A percentile compares a stretch with the other conserved stretches of the same genome.
These are phyloP conservation scores for Nepenthes gracilis DNA, from an alignment of 148 eudicot species.

Conservation along the genomic window DNA sequence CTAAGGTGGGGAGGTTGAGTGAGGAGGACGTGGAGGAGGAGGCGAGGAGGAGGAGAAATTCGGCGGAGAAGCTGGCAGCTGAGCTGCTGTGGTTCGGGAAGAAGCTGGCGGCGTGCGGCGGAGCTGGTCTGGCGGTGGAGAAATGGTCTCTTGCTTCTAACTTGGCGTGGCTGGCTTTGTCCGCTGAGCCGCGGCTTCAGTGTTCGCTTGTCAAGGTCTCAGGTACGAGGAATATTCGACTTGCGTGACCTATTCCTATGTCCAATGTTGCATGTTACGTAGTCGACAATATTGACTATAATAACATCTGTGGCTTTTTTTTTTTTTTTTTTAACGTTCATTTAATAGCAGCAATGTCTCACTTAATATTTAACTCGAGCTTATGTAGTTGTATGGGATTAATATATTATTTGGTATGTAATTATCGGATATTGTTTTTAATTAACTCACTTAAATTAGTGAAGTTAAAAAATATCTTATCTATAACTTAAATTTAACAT, in stretches of 20 bases:
- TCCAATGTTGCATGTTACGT: too few species aligned
- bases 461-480: too few species aligned
- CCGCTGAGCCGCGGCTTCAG: constrained; percentile 59
- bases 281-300: too few species aligned
- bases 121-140: constrained; percentile 40
- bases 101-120: constrained; percentile 58
- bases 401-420: too few species aligned
- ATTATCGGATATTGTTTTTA: too few species aligned
- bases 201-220: constrained; percentile 63
- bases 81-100: constrained; percentile 65
- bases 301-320: too few species aligned
- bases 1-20: constrained; percentile 22
- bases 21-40: constrained; percentile 6
- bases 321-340: too few species aligned
- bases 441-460: too few species aligned
- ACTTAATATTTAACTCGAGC: too few species aligned
- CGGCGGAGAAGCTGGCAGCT: constrained; percentile 68
- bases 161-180: constrained; percentile 50
- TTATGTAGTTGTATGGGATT: too few species aligned
- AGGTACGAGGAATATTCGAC: constrained; percentile 20
- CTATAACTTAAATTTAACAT: too few species aligned
- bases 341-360: too few species aligned
- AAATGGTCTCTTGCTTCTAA: constrained; percentile 56
- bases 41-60: neutral
- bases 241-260: neutral